phyloP scores from a whole-genome alignment of 495 filamentous ascomycete genomes.

The Aspergillus diversus region DNA sequence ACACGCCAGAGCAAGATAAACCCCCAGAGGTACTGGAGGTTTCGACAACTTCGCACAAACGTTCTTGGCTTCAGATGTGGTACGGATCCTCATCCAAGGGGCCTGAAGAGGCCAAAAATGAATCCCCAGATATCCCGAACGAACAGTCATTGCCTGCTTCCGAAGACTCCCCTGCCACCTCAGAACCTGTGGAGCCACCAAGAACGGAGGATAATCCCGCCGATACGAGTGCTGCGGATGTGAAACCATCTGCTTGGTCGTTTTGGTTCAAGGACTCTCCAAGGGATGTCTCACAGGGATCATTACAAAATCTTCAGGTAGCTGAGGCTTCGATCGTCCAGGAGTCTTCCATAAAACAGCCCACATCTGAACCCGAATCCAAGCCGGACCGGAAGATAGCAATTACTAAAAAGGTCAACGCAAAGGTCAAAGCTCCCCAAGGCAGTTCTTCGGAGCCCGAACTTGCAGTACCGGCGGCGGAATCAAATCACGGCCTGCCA shows the following conservation, averaged over 20 bases:
- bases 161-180: conserved; percentile 21
- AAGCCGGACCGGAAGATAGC: conserved; percentile 39
- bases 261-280: conserved; percentile 78
- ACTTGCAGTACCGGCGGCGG: conserved; percentile 41
- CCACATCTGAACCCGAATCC: conserved; percentile 23
- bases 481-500: conserved; percentile 32
- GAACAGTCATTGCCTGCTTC: conserved; percentile 25
- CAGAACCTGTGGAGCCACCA: conserved; percentile 25
- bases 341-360: conserved; percentile 20
- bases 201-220: conserved; percentile 21
- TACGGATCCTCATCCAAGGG: conserved; percentile 41
- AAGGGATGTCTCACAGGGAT: conserved; percentile 41
- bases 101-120: conserved; percentile 29
- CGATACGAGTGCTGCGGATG: conserved; percentile 34
- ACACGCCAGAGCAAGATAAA: conserved; percentile 26
- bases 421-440: conserved; percentile 50
- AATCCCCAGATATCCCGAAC: conserved; percentile 29
- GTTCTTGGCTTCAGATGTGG: conserved; percentile 55
- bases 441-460: conserved; percentile 40
- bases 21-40: conserved; percentile 27
- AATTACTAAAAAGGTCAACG: conserved; percentile 48
- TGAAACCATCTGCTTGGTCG: conserved; percentile 74
- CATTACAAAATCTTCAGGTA: conserved; percentile 49
- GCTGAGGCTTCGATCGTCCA: conserved; percentile 73
- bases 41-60: conserved; percentile 34